Conservation (phyloP, 2,329 filamentous ascomycete species). For the Diaporthe sp. region DNA sequence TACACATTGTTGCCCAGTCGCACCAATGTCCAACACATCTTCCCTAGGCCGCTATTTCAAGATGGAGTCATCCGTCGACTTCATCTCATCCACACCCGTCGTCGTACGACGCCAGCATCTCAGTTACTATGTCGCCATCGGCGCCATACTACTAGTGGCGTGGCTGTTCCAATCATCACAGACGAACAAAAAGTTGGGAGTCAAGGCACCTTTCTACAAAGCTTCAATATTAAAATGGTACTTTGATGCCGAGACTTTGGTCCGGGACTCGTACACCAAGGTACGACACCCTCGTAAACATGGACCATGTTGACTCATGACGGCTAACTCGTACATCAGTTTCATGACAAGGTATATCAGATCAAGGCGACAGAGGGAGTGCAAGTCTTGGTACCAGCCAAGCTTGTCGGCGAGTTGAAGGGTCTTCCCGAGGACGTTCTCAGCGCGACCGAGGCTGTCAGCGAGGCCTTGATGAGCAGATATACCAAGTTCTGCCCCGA, state of each 20-base stretch:
- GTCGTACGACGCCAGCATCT: slow-evolving; percentile 45
- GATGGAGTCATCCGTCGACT: slow-evolving; percentile 38
- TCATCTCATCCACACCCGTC: slow-evolving; percentile 42
- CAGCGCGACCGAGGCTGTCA: slow-evolving; percentile 59
- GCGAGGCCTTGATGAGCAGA: slow-evolving; percentile 61
- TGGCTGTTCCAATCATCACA: slow-evolving; percentile 50
- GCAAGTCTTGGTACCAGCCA: slow-evolving; percentile 58
- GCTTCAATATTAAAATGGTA: slow-evolving; percentile 62
- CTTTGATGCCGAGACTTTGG: slow-evolving; percentile 58
- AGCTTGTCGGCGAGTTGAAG: slow-evolving; percentile 57
- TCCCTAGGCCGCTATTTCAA: slow-evolving; percentile 37
- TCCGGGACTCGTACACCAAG: slow-evolving; percentile 61
- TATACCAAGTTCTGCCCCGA: slow-evolving; percentile 62
- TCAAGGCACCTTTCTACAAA: slow-evolving; percentile 58
- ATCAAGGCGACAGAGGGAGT: slow-evolving; percentile 62
- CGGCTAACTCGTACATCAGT: slow-evolving; percentile 45
- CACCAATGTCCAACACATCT: slow-evolving; percentile 38
- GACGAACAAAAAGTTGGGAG: slow-evolving; percentile 43
- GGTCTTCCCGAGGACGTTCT: slow-evolving; percentile 59
- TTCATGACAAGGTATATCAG: slow-evolving; percentile 60
- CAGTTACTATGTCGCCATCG: slow-evolving; percentile 55
- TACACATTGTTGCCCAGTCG: slow-evolving; percentile 25
- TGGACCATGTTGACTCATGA: not conserved
- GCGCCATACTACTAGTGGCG: slow-evolving; percentile 47
- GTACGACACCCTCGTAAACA: slow-evolving; percentile 40